Conservation (phyloP, 2,329 filamentous ascomycete genomes). For the Epichloe sibirici region DNA sequence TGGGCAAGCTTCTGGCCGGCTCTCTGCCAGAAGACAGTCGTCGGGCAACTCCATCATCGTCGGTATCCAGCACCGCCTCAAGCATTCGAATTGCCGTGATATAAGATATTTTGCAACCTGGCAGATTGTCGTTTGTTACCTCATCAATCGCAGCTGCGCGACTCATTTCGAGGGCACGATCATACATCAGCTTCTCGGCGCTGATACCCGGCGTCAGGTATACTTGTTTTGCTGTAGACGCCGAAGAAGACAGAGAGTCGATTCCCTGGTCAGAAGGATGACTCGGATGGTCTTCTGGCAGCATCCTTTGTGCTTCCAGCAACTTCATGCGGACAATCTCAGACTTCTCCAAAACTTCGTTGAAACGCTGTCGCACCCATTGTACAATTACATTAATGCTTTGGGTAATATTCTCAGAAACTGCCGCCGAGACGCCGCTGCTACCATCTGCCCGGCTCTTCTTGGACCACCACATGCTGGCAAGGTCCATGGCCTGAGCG, state of each 20-base stretch:
- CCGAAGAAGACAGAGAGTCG: constrained; percentile 43
- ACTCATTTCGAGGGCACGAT: constrained; percentile 94
- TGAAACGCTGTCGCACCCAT: constrained; percentile 89
- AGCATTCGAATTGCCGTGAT: constrained; percentile 88
- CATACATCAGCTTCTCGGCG: constrained; percentile 96
- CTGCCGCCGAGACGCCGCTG: constrained; percentile 26
- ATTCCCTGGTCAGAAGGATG: constrained; percentile 68
- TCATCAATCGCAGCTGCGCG: constrained; percentile 89
- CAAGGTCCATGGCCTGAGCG: constrained; percentile 91
- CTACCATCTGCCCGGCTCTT: constrained; percentile 54
- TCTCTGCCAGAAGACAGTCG: constrained; percentile 27
- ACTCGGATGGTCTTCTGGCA: constrained; percentile 75
- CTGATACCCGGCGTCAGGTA: constrained; percentile 79
- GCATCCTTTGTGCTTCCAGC: constrained; percentile 68
- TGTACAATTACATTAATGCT: constrained; percentile 90
- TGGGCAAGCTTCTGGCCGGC: constrained; percentile 25
- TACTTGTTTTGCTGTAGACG: constrained; percentile 64
- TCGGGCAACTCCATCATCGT: constrained; percentile 41
- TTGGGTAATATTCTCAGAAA: constrained; percentile 41
- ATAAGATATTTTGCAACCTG: constrained; percentile 84
- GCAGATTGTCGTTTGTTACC: constrained; percentile 79
- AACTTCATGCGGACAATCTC: constrained; percentile 86
- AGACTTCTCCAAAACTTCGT: constrained; percentile 92
- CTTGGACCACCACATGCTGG: constrained; percentile 79
- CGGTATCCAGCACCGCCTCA: constrained; percentile 82